Evolutionary conservation across 768 basidiomycete genomes (phyloP).

Genomic region (Austroboletus festivus): DNA sequence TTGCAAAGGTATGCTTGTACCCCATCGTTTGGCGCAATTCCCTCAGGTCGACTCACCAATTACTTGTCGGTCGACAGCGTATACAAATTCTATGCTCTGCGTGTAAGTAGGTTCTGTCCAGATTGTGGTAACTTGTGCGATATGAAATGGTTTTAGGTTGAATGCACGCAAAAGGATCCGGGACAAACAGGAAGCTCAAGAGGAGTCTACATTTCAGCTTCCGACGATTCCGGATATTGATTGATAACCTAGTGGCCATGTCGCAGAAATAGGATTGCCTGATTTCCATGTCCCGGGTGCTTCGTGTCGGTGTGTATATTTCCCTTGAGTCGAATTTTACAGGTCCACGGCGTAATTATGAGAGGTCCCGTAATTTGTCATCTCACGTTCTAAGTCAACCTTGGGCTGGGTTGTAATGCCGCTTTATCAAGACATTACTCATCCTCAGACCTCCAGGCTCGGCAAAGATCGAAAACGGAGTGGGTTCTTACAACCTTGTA

Average conservation of each 20-base stretch:
- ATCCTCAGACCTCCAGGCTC: too few species aligned
- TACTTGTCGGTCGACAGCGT: conserved; percentile 10
- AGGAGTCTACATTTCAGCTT: conserved; percentile 7
- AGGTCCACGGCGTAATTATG: too few species aligned
- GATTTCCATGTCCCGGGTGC: too few species aligned
- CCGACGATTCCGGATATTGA: conserved; percentile 17
- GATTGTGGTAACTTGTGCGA: not conserved
- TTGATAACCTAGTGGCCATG: not conserved
- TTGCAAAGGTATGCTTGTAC: conserved; percentile 13
- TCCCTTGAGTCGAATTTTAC: too few species aligned
- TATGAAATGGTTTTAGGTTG: conserved; percentile 3
- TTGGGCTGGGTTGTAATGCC: too few species aligned
- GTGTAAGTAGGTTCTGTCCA: conserved; percentile 15
- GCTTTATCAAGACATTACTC: too few species aligned
- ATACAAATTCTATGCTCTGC: conserved; percentile 23
- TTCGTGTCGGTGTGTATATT: too few species aligned
- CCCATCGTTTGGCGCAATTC: not conserved
- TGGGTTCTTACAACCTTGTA: too few species aligned
- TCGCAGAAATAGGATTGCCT: not conserved
- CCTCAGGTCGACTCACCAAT: not conserved
- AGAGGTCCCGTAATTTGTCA: too few species aligned
- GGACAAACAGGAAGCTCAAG: conserved; percentile 5
- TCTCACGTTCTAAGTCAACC: too few species aligned
- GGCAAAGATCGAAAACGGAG: too few species aligned
- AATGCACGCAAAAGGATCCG: conserved; percentile 19